Evolutionary conservation across 148 eudicot species (phyloP), one percentile per base, ranked within the genome.

Genomic region (Mesembryanthemum crystallinum): DNA sequence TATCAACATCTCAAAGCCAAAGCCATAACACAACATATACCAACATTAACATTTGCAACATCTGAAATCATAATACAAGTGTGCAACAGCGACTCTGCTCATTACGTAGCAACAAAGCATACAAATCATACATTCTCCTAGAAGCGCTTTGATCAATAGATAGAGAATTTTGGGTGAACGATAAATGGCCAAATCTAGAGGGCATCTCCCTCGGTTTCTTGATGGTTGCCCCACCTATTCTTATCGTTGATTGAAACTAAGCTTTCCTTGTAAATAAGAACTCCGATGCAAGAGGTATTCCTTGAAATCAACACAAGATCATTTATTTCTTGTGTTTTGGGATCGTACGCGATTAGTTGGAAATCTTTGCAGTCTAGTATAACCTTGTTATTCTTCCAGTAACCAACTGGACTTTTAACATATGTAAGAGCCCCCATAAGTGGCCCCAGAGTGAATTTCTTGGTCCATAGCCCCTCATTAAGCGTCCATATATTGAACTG

Each of bases 391-490:
- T 72, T 33, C 47, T 58, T 64, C 77, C 77, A 75, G 28, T 65
- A 32, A 1, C 78, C 78, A 47, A 75, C 4, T 35, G 72, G 72
- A 17, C 32, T 15, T 8, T 0, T 5, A 8, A 4, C 10, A 43
- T 10, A 7, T 43, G 49, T 6, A 43, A 2, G 23, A 52, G 65
- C 11, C 0, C 42, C 51, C 1, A 25, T 14, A 32, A 33, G 10
- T 28, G 35, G 51, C 9, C 52, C 72, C 15, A 54, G 37, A 1
- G 72, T 65, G 62, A 49, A 66, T 52, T 75, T 65, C 64, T 75
- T 75, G 52, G 72, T 66, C 78, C 78, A 75, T 14, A 66, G 20
- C 37, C n/a, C 78, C 11, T 35, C 25, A 13, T 35, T 66, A 61
- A 32, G 52, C 13, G 47, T 52, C 78, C 78, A 75, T 35, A 75